Base-by-base conservation (phyloP, 1,139 yeast genomes). In the Protomyces pachydermus region DNA sequence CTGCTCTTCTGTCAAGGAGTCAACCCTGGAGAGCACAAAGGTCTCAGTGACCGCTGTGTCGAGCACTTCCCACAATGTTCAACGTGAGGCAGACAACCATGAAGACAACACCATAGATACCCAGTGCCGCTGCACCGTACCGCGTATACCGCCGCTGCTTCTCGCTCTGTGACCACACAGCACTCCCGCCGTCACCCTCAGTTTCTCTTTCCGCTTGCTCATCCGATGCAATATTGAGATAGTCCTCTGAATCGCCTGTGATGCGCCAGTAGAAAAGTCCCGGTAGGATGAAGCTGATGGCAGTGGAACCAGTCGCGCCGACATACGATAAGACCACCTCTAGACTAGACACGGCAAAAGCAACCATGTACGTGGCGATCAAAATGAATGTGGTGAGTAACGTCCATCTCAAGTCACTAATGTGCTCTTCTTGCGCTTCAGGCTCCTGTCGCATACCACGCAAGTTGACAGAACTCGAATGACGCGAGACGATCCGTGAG, bases 301-400 rank as follows among this genome's bases (percentile, higher is more conserved):
- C 86, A 0, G 97, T 91, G 1, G 96, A 89, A 0, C 98, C 98
- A 0, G 97, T 91, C 2, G 96, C 87, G 1, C 98, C 98, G 4
- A 91, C 97, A 75, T 91, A 84, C 3, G 97, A 96, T 67, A 91
- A 79, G 46, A 93, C 95, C 65, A 84, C 85, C 60, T 91, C 97
- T 69, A 91, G 81, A 0, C 96, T 89, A 0, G 82, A 80, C 5
- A 91, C 95, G 1, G 86, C 76, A 46, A 87, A 79, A 0, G 98
- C 96, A n/a, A 89, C 81, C 20, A 84, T 68, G 72, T 87, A 90
- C 35, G 95, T 84, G 32, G 80, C 73, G 0, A 82, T 57, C 35
- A 91, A 82, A 50, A 91, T 86, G 0, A 78, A 69, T 0, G 86
- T 71, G 0, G 98, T 91, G 64, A 91, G 82, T n/a, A 80, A 70